These are phyloP conservation scores for Cymodocea nodosa DNA, from an alignment of 116 monocot genomes.

Conservation along the genomic window DNA sequence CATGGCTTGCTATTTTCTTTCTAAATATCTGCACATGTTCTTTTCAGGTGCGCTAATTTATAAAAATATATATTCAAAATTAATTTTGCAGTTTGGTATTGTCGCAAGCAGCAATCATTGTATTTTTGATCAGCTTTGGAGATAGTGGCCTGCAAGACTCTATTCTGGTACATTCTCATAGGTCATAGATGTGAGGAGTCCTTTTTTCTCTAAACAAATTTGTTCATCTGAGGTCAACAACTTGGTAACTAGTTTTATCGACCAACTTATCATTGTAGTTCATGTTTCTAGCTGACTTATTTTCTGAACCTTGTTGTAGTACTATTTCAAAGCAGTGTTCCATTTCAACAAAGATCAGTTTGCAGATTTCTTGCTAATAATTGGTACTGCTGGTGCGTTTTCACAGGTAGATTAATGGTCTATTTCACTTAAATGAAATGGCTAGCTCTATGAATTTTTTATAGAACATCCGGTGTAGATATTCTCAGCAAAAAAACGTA, in stretches of 20 bases:
- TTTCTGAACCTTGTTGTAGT: conserved; percentile 31
- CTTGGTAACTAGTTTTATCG: background rate
- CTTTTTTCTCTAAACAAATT: no score
- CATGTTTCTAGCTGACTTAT: background rate
- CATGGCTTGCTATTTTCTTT: background rate
- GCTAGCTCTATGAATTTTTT: no score
- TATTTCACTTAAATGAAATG: no score
- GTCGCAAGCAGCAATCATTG: conserved; percentile 54
- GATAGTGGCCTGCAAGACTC: conserved; percentile 68
- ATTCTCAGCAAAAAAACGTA: no score
- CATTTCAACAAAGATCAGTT: conserved; percentile 83
- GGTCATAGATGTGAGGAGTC: no score
- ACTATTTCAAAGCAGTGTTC: conserved; percentile 72
- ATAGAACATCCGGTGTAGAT: no score
- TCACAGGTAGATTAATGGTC: conserved; percentile 51
- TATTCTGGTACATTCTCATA: conserved; percentile 41
- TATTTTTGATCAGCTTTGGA: conserved; percentile 54
- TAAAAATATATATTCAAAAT: background rate
- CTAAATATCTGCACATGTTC: background rate
- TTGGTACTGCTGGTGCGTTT: conserved; percentile 52
- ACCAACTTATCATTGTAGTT: background rate
- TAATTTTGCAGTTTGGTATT: conserved; percentile 45
- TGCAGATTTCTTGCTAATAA: conserved; percentile 83
- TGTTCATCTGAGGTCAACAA: background rate
- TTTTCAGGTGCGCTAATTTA: background rate